phyloP scores from a whole-genome alignment of 2,329 filamentous ascomycete genomes.

The Cladosporium sp. region DNA sequence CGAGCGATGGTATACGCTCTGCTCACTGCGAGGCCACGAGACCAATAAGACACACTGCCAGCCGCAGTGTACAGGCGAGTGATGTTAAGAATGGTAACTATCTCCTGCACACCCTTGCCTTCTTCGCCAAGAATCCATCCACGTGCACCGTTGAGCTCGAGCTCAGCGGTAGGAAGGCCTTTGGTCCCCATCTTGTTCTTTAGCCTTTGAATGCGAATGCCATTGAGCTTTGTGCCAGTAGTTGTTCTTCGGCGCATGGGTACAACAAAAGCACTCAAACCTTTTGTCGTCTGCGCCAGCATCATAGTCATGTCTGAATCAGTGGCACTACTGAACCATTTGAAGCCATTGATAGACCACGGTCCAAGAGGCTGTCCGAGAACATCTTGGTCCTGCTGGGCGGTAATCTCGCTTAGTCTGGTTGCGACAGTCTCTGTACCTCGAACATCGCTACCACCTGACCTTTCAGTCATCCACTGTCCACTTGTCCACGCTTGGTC shows the following conservation, averaged over 20 bases:
- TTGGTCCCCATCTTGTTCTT: constrained; percentile 74
- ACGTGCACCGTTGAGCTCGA: constrained; percentile 53
- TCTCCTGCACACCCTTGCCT: constrained; percentile 68
- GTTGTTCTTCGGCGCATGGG: constrained; percentile 46
- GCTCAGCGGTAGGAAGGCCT: constrained; percentile 70
- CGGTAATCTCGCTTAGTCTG: background rate
- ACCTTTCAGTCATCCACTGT: constrained; percentile 77
- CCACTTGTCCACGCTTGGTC: constrained; percentile 66
- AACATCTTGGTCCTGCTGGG: constrained; percentile 14
- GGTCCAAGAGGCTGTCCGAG: constrained; percentile 49
- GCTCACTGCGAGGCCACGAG: constrained; percentile 59
- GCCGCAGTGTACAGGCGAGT: constrained; percentile 63
- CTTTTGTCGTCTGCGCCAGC: constrained; percentile 60
- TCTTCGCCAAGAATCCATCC: constrained; percentile 64
- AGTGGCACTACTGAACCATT: constrained; percentile 70
- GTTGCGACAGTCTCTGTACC: constrained; percentile 62
- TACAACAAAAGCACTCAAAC: constrained; percentile 65
- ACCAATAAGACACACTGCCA: constrained; percentile 55
- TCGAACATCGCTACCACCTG: constrained; percentile 69
- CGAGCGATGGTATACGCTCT: constrained; percentile 62
- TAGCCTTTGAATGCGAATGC: constrained; percentile 66
- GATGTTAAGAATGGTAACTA: constrained; percentile 68
- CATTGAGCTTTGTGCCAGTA: constrained; percentile 53
- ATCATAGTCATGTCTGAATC: constrained; percentile 66
- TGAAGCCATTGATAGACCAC: constrained; percentile 67